Base-by-base conservation (phyloP, 129 eudicot species). In the Kitagawia praeruptora region DNA sequence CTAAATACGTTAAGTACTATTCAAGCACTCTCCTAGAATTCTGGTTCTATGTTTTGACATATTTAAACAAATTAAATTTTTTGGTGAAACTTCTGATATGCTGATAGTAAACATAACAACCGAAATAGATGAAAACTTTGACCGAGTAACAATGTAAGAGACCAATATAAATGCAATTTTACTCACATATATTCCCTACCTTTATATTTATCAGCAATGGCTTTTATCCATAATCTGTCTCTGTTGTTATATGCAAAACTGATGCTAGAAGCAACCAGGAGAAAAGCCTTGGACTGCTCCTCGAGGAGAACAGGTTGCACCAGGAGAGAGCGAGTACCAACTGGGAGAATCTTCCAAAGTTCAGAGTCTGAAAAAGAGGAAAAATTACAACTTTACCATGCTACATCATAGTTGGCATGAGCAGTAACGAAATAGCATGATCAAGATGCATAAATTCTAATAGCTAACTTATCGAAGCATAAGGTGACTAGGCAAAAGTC, bases 161-260 rank as follows among this genome's bases (percentile, higher is more conserved):
- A 13, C 21, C 69, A 67, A 19, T 77, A 16, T 38, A 66, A 18
- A 64, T 45, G 37, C 40, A 70, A 13, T 25, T 80, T 70, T 6
- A 46, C 5, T 45, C 40, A 12, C 46, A 79, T 31, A 67, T 16
- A 21, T 47, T 6, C 63, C 40, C 84, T 80, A 88, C 91, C 93
- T 84, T 80, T 78, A 82, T 86, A 90, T 80, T 90, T 92, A 81
- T 82, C 87, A 74, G 96, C 92, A 82, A 90, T 82, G 70, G 96
- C 92, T 80, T 84, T 78, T 78, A 90, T 87, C 98, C 97, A 94
- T 5, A 87, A 87, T 86, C 82, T 88, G 85, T 94, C 97, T 82
- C 89, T 94, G 75, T 82, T 83, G 77, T 71, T 88, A 79, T 83
- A 93, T 48, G 96, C 97, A 83, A 89, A 93, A 70, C 77, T 80